Base-by-base conservation (phyloP, 2,329 filamentous ascomycete genomes). In the Rhytidhysteron rufulum region DNA sequence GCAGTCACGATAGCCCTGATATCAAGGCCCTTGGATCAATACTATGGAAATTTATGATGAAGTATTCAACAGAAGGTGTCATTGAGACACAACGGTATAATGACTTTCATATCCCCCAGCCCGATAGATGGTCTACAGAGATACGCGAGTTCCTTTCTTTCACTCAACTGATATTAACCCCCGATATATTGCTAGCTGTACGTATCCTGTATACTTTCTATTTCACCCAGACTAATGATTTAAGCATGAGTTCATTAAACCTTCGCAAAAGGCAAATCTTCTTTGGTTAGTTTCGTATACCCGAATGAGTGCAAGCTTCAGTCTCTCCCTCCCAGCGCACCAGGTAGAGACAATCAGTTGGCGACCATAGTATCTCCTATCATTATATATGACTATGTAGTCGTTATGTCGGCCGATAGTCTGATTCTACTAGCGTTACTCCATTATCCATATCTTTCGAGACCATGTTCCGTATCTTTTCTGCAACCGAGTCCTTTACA, bases 231-330 rank as follows among this genome's bases (percentile, higher is more conserved):
- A n/a, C 25, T 29, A 29, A 29, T 32, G n/a, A 17, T 15, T 32
- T 15, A 15, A 32, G 30, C 30, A 32, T 32, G n/a, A 32, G 7
- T 32, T 32, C 18, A 13, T 32, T 32, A 32, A 32, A 32, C 30
- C 30, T 32, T 17, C 15, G n/a, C n/a, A n/a, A 32, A 32, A 32
- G 30, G 30, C n/a, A 15, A 17, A 8, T 7, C 30, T 32, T 32
- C n/a, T 32, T 15, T 32, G 15, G 30, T 15, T 32, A 32, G n/a
- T 32, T 32, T 13, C 13, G 30, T 32, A 32, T 32, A 15, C 18
- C n/a, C 15, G 15, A 16, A 32, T 32, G 15, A 32, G 30, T 32
- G 15, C 15, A 32, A 32, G 30, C 7, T 32, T 32, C 18, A 32
- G 18, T 15, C n/a, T 32, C n/a, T 15, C 30, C 8, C 30, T 32